Evolutionary conservation across 192 early-diverging fungal species (phyloP).

Genomic region (Funneliformis geosporum): DNA sequence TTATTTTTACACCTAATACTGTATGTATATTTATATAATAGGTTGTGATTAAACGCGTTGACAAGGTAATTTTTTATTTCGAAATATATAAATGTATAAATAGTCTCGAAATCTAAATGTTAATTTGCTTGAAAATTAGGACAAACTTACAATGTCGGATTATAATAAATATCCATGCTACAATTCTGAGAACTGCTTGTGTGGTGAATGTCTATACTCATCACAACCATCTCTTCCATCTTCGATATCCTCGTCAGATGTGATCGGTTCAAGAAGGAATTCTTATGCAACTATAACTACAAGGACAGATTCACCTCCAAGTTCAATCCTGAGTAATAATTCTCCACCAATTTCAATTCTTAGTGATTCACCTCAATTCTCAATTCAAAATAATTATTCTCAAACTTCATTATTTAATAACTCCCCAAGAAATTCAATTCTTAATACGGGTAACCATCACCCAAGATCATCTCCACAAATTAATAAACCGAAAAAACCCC

Average conservation of each 20-base stretch:
- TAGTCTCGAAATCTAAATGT: background rate
- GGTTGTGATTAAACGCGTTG: background rate
- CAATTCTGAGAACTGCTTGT: background rate
- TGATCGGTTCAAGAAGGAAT: background rate
- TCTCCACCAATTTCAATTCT: background rate
- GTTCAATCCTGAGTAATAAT: background rate
- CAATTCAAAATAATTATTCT: background rate
- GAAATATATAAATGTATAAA: background rate
- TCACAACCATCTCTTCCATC: background rate
- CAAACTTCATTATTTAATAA: background rate
- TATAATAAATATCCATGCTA: background rate
- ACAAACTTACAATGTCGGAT: background rate
- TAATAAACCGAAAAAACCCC: background rate
- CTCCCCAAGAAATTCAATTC: background rate
- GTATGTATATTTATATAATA: background rate
- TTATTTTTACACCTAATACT: too few relatives aligned
- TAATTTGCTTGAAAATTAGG: background rate
- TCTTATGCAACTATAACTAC: too few relatives aligned
- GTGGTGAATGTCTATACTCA: background rate
- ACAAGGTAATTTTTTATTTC: background rate
- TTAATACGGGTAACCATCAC: background rate
- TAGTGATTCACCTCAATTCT: background rate
- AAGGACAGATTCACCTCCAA: too few relatives aligned
- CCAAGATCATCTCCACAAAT: background rate
- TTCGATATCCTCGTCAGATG: background rate